These are phyloP conservation scores for Dendrocalamus latiflorus DNA, from an alignment of 202 grass and related monocot species.

Conservation along the genomic window DNA sequence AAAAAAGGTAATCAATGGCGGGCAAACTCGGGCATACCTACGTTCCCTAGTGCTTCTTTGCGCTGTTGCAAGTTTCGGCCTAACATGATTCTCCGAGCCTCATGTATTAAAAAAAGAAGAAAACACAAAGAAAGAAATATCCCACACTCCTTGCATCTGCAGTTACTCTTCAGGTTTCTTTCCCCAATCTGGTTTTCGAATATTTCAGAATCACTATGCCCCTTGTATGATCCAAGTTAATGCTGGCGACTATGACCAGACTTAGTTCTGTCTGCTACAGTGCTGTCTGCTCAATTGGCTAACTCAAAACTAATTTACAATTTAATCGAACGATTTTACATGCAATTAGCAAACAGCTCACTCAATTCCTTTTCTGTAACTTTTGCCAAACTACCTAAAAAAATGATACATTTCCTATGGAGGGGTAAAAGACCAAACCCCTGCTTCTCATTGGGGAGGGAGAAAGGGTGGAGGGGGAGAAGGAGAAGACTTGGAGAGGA, in stretches of 20 bases:
- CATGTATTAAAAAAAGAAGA: background rate
- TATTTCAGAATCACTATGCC: too few species aligned
- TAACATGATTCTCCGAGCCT: background rate
- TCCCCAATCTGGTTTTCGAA: background rate
- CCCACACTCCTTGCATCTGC: background rate
- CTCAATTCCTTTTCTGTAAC: background rate
- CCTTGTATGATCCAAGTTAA: background rate
- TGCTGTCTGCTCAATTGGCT: conserved; percentile 15
- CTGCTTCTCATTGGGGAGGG: conserved; percentile 18
- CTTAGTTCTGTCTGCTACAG: background rate
- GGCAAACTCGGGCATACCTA: too few species aligned
- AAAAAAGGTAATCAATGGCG: too few species aligned
- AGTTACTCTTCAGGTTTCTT: background rate
- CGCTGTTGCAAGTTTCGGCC: background rate
- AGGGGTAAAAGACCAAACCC: too few species aligned
- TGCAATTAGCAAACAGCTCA: conserved; percentile 11
- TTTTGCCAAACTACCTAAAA: background rate
- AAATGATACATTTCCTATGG: too few species aligned
- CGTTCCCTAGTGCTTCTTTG: background rate
- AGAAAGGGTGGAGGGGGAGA: background rate
- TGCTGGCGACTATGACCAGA: background rate
- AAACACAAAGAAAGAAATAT: background rate
- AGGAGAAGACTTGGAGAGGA: conserved; percentile 31
- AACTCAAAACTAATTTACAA: conserved; percentile 43
- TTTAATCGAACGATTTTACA: conserved; percentile 31